Base-by-base conservation (phyloP, 352 stramenopile species). In the Pythium chondricola region DNA sequence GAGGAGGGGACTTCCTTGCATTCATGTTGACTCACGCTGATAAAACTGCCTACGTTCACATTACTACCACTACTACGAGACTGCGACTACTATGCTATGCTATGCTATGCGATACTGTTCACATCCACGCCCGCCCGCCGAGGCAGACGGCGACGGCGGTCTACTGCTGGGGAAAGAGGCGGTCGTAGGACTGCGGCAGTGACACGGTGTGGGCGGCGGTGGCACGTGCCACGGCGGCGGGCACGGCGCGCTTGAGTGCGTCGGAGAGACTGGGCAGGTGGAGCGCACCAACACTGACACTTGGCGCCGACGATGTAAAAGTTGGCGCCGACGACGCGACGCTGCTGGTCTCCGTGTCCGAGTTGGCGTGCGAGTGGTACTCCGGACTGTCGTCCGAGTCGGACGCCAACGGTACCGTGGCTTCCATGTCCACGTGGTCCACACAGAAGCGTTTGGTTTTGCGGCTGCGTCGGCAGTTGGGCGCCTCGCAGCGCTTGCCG, bases 381-480 rank as follows among this genome's bases (percentile, higher is more conserved):
- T 66, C 72, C n/a, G 68, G 48, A 29, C 70, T 82, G 38, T 76
- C 67, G 49, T 82, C 69, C 30, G 70, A 85, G 44, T 82, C 73
- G 1, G 51, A 26, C 24, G 66, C 56, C 1, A 67, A 16, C 9
- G 64, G 61, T 2, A 73, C 58, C 3, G 67, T 76, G 11, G 48
- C 27, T 48, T 85, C 73, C 73, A 85, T 82, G 2, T 82, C 73
- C 14, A 85, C 74, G 51, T 91, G 79, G 45, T 84, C 75, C 29
- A 88, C 76, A 32, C 79, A 91, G 33, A 83, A 87, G 14, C 74
- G 69, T 43, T 85, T 85, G 24, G 77, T 88, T 58, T 88, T 88
- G 48, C 73, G 74, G 18, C 71, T 86, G 4, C 74, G 76, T 16
- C 69, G 73, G 53, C 79, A 91, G 39, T 79, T 74, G 4, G 68